phyloP scores from a whole-genome alignment of 129 eudicot species.

The Flaveria bidentis region DNA sequence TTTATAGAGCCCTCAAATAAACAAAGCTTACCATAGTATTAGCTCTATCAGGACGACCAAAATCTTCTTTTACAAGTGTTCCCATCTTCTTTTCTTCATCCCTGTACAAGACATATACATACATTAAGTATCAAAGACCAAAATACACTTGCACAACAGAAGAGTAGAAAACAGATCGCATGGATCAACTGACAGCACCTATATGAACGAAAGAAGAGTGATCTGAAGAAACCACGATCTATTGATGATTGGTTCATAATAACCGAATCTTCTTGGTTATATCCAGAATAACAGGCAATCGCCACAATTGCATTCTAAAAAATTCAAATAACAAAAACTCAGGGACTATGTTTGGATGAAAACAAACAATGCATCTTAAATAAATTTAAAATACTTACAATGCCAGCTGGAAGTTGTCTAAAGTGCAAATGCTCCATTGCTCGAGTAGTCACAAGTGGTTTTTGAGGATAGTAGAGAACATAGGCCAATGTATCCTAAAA shows the following conservation, averaged over 20 bases:
- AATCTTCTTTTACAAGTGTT: constrained; percentile 64
- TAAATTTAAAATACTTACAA: constrained; percentile 33
- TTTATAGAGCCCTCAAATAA: neutral
- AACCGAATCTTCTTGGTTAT: constrained; percentile 98
- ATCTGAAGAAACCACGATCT: constrained; percentile 94
- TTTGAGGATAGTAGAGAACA: constrained; percentile 93
- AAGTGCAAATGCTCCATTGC: constrained; percentile 99
- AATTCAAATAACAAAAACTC: neutral
- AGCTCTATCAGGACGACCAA: constrained; percentile 63
- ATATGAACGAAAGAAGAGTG: constrained; percentile 93
- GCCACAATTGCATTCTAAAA: constrained; percentile 89
- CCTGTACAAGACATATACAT: constrained; percentile 17
- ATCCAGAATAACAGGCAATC: constrained; percentile 93
- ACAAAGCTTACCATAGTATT: constrained; percentile 62
- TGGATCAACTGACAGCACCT: constrained; percentile 37
- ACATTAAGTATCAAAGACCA: neutral
- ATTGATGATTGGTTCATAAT: constrained; percentile 95
- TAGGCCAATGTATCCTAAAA: constrained; percentile 92
- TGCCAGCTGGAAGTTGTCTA: constrained; percentile 98
- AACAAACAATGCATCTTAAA: neutral
- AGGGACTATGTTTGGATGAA: neutral
- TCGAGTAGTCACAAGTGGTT: constrained; percentile 96
- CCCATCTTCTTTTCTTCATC: constrained; percentile 79
- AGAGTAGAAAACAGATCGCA: neutral
- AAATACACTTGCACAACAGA: neutral